A percentile compares a stretch with the other conserved stretches of the same genome.
Evolutionary conservation across 2,329 filamentous ascomycete species (phyloP).

Genomic region (Cladophialophora psammophila): DNA sequence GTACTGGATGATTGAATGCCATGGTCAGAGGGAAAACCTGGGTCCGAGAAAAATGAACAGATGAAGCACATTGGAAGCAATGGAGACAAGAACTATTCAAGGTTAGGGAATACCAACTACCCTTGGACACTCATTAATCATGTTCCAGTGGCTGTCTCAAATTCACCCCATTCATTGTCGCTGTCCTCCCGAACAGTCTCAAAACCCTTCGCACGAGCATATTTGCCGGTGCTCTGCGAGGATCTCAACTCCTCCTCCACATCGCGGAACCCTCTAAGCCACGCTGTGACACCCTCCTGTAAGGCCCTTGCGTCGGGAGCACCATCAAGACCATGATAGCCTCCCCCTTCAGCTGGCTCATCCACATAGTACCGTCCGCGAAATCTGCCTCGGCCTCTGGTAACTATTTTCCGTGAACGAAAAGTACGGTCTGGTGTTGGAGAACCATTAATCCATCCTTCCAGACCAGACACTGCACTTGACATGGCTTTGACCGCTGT

Average conservation of each 20-base stretch:
- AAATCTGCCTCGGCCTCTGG: constrained; percentile 41
- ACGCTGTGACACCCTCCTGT: constrained; percentile 51
- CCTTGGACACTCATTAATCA: constrained; percentile 21
- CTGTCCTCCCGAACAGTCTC: constrained; percentile 1
- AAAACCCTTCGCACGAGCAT: constrained; percentile 3
- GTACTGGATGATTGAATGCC: not conserved
- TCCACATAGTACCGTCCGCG: constrained; percentile 40
- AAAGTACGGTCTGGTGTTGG: constrained; percentile 22
- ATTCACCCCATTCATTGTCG: constrained; percentile 41
- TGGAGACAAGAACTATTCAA: not conserved
- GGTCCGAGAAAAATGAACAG: not conserved
- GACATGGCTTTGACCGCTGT: constrained; percentile 41
- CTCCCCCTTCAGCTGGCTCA: constrained; percentile 21
- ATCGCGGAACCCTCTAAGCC: constrained; percentile 54
- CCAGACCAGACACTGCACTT: constrained; percentile 40
- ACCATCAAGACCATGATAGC: constrained; percentile 11
- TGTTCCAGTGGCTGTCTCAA: constrained; percentile 33
- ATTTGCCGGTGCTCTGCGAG: not conserved
- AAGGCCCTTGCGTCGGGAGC: constrained; percentile 34
- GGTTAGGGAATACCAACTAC: constrained; percentile 18
- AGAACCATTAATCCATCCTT: constrained; percentile 42
- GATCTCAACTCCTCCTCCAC: constrained; percentile 49
- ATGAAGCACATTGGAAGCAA: not conserved
- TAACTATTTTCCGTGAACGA: constrained; percentile 29
- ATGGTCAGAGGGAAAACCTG: not conserved